Percentiles rank a stretch among this genome's conserved stretches.
phyloP scores from a whole-genome alignment of 140 eudicot genomes.

The Ambrosia hybrid region DNA sequence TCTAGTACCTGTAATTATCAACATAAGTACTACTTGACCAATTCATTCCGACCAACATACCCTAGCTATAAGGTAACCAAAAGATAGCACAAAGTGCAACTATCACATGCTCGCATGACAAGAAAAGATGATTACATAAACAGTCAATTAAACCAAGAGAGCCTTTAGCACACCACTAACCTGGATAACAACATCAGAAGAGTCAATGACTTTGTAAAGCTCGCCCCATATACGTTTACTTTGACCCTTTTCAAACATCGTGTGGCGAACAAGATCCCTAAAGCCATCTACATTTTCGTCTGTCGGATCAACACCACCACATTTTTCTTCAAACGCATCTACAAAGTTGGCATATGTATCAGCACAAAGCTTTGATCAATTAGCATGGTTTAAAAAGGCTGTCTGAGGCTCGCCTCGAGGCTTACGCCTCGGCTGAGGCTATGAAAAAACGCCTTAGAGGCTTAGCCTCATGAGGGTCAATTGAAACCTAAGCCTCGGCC shows the following conservation, averaged over 20 bases:
- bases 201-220: slow-evolving; percentile 96
- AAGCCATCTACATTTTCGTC: slow-evolving; percentile 81
- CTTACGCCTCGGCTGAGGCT: too few species aligned
- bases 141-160: not conserved
- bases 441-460: too few species aligned
- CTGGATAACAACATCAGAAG: slow-evolving; percentile 98
- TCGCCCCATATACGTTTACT: slow-evolving; percentile 99
- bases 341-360: slow-evolving; percentile 2
- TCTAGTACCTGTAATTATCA: slow-evolving; percentile 66
- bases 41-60: not conserved
- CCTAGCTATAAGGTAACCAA: too few species aligned
- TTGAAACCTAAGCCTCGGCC: too few species aligned
- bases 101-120: not conserved
- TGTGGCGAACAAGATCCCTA: slow-evolving; percentile 90
- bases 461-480: too few species aligned
- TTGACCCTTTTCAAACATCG: slow-evolving; percentile 95
- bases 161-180: slow-evolving; percentile 31
- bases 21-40: not conserved
- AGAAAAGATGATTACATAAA: not conserved
- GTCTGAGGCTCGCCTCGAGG: too few species aligned
- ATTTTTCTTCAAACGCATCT: slow-evolving; percentile 89
- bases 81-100: not conserved
- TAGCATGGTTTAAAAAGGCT: too few species aligned
- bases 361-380: too few species aligned
- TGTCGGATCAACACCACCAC: slow-evolving; percentile 43